phyloP scores from a whole-genome alignment of 164 flowering plant genomes.

The Annona cherimola region DNA sequence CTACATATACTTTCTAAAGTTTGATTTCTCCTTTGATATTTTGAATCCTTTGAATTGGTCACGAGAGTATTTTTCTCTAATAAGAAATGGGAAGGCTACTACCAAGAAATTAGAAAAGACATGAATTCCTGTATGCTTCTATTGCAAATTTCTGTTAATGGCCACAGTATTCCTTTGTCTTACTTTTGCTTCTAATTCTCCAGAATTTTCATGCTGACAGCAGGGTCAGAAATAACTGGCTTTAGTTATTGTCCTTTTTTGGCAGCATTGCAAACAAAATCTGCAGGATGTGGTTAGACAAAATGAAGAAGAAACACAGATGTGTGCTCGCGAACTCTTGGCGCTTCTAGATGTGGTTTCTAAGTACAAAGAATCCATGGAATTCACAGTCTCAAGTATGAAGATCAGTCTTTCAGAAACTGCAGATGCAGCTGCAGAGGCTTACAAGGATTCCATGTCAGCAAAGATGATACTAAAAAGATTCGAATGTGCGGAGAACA shows the following conservation, averaged over 20 bases:
- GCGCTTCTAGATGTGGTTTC: slow-evolving; percentile 57
- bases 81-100: neutral
- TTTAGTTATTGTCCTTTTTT: slow-evolving; percentile 7
- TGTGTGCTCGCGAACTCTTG: slow-evolving; percentile 53
- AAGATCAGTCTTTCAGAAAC: slow-evolving; percentile 40
- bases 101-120: neutral
- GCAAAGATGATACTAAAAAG: slow-evolving; percentile 5
- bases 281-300: slow-evolving; percentile 44
- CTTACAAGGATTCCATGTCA: slow-evolving; percentile 37
- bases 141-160: no score
- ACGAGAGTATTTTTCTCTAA: neutral
- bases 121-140: no score
- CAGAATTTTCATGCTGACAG: neutral
- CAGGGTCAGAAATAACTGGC: neutral
- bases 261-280: slow-evolving; percentile 41
- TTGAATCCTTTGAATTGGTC: neutral
- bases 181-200: no score
- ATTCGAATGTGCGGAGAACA: neutral
- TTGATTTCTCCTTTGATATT: neutral
- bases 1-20: neutral
- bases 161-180: no score
- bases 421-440: slow-evolving; percentile 36
- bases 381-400: slow-evolving; percentile 47
- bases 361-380: slow-evolving; percentile 55
- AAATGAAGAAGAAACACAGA: slow-evolving; percentile 56